Percentiles rank a stretch among this genome's conserved stretches.
These are phyloP conservation scores for Stipa capillata DNA, from an alignment of 176 grass and related monocot genomes.

Conservation along the genomic window DNA sequence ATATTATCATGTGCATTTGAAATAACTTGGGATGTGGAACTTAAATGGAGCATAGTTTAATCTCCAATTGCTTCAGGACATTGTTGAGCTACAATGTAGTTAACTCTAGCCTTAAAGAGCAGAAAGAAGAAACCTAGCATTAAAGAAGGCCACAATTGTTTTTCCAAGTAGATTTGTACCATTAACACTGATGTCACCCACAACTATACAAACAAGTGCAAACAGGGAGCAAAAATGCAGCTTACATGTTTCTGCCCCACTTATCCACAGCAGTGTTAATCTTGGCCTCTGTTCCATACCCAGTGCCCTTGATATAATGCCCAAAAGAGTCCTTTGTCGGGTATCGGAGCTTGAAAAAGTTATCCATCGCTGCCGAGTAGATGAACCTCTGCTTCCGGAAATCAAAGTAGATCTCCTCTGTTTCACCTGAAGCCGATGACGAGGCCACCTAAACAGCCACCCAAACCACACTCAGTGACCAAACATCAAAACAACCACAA, in stretches of 20 bases:
- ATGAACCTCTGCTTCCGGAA: conserved; percentile 98
- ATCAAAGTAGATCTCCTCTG: conserved; percentile 91
- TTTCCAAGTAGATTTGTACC: neutral
- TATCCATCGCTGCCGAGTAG: conserved; percentile 57
- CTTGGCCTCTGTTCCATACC: conserved; percentile 94
- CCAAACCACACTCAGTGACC: neutral
- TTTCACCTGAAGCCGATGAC: conserved; percentile 45
- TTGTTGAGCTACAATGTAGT: neutral
- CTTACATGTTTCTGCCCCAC: conserved; percentile 98
- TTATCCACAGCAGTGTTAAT: conserved; percentile 65
- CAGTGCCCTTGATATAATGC: conserved; percentile 68
- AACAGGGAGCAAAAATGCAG: conserved; percentile 22
- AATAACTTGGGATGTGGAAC: neutral
- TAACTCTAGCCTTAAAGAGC: neutral
- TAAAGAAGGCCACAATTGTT: neutral
- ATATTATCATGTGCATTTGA: neutral
- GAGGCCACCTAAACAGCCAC: conserved; percentile 50
- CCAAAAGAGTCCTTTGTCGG: conserved; percentile 74
- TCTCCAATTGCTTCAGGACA: neutral
- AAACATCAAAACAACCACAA: neutral
- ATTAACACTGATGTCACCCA: neutral
- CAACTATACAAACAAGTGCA: neutral
- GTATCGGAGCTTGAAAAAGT: conserved; percentile 78
- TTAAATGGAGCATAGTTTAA: neutral
- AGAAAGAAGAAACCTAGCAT: neutral